phyloP scores from a whole-genome alignment of 768 basidiomycete species.

The Macrolepiota dolichaula region DNA sequence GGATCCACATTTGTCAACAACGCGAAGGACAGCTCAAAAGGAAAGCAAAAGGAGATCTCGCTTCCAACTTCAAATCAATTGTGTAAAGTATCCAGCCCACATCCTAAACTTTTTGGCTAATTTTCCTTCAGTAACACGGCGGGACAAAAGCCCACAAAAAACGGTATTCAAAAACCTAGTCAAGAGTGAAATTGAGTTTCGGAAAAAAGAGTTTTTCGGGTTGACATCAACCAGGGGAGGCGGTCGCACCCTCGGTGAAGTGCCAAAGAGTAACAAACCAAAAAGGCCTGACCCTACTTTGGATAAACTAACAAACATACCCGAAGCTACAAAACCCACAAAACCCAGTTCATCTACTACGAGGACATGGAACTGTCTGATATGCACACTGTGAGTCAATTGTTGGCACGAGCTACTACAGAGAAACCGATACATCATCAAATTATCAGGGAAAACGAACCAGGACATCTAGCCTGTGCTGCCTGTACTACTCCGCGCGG shows the following conservation, averaged over 20 bases:
- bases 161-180: slow-evolving; percentile 33
- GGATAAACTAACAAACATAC: slow-evolving; percentile 9
- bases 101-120: neutral
- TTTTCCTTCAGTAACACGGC: neutral
- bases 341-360: neutral
- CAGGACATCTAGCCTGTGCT: slow-evolving; percentile 55
- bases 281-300: slow-evolving; percentile 1
- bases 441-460: slow-evolving; percentile 43
- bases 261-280: neutral
- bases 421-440: neutral
- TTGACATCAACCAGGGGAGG: slow-evolving; percentile 31
- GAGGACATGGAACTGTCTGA: slow-evolving; percentile 47
- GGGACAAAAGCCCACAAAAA: slow-evolving; percentile 1
- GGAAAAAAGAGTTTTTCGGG: slow-evolving; percentile 43
- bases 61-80: neutral
- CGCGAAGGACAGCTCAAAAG: slow-evolving; percentile 14
- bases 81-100: neutral
- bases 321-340: neutral
- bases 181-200: slow-evolving; percentile 39
- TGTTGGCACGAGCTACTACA: slow-evolving; percentile 1
- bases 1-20: slow-evolving; percentile 28
- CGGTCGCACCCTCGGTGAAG: slow-evolving; percentile 21
- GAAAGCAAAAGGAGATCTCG: slow-evolving; percentile 1
- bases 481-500: slow-evolving; percentile 57
- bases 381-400: slow-evolving; percentile 61